Evolutionary conservation across 2,329 filamentous ascomycete genomes (phyloP), one percentile per base, ranked within the genome.

Genomic region (Periconia sp.): DNA sequence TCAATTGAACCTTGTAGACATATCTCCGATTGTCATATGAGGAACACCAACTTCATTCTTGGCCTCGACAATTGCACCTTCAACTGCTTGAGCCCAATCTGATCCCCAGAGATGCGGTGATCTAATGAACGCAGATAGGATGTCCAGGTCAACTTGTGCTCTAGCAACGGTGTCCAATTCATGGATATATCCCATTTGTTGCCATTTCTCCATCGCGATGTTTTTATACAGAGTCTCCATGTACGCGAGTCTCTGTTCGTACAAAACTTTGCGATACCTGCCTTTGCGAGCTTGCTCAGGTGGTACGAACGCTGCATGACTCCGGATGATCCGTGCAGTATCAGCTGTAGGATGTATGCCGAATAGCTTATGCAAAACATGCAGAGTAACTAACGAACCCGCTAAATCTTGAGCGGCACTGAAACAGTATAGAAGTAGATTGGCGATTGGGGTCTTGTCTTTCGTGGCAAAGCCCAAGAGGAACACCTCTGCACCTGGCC

Each of bases 401-500:
- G 65, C 53, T 1, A 73, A 53, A 50, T 74, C 71, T 27, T 64
- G 57, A 18, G 55, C 60, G 41, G 65, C 69, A 54, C 66, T 68
- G 58, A 74, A 74, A 54, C 69, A 73, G 35, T 71, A 64, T 56
- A 73, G 59, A n/a, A 74, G 60, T 18, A 71, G 51, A 14, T 50
- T 52, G 10, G 53, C 58, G 17, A 72, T 60, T 6, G 66, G 68
- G 13, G 58, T 62, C 13, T 57, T 52, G 15, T 66, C 53, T n/a
- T 51, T 46, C 15, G 53, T 66, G 15, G 62, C 58, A 6, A 72
- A 56, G 1, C 68, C 69, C 13, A 59, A 59, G 1, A 55, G 56
- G 47, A 70, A 74, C 2, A 64, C 65, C 7, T 60, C 51, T 18
- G 64, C 60, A 41, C 72, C 69, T 33, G 52, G 55, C 30, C 69